A percentile compares a stretch with the other conserved stretches of the same genome.
phyloP scores from a whole-genome alignment of 352 stramenopile genomes.

The Globisporangium irregulare region DNA sequence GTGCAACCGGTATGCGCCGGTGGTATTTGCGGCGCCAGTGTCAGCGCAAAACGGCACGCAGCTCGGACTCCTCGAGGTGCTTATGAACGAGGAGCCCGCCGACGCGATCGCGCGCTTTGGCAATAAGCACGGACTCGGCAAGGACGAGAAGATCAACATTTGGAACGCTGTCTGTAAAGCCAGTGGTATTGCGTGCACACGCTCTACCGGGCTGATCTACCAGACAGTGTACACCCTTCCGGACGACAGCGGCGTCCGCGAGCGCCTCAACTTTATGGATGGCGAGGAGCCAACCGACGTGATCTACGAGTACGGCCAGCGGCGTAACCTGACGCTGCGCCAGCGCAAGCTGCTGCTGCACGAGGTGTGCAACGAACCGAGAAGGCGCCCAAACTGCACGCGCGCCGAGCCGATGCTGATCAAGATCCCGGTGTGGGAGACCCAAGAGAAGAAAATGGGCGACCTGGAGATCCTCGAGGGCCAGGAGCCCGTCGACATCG shows the following conservation, averaged over 20 bases:
- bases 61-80: slow-evolving; percentile 61
- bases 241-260: slow-evolving; percentile 30
- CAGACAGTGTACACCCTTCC: slow-evolving; percentile 58
- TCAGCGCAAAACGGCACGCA: slow-evolving; percentile 54
- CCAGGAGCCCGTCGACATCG: slow-evolving; percentile 74
- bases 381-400: slow-evolving; percentile 67
- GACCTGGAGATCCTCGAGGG: slow-evolving; percentile 73
- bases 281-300: slow-evolving; percentile 71
- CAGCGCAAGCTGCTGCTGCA: slow-evolving; percentile 68
- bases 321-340: slow-evolving; percentile 65
- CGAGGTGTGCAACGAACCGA: slow-evolving; percentile 66
- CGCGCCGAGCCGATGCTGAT: slow-evolving; percentile 73
- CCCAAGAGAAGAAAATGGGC: slow-evolving; percentile 60
- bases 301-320: slow-evolving; percentile 69
- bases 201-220: slow-evolving; percentile 58
- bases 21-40: slow-evolving; percentile 58
- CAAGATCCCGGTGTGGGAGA: slow-evolving; percentile 74
- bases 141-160: slow-evolving; percentile 59
- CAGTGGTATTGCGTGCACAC: slow-evolving; percentile 48
- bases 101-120: slow-evolving; percentile 75
- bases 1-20: slow-evolving; percentile 59
- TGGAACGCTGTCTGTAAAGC: slow-evolving; percentile 49
- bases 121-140: slow-evolving; percentile 56
- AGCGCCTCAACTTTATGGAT: slow-evolving; percentile 69
- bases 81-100: slow-evolving; percentile 61